phyloP scores from a whole-genome alignment of 768 basidiomycete species.

The Boletus rex-veris region DNA sequence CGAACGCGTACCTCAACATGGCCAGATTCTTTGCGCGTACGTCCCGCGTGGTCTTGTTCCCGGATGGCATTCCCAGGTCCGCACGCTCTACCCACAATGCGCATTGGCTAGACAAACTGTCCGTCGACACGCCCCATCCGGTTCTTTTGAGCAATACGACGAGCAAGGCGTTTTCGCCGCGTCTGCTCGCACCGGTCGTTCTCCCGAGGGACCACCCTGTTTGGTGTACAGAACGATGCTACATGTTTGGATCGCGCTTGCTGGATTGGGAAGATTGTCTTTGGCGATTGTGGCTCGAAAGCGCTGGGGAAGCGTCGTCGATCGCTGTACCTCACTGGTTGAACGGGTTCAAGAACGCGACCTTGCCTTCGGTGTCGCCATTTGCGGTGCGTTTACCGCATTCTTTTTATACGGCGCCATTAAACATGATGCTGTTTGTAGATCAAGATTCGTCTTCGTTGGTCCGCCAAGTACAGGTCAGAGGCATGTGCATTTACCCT shows the following conservation, averaged over 20 bases:
- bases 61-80: constrained; percentile 36
- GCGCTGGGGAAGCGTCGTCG: constrained; percentile 39
- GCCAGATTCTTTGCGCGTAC: constrained; percentile 58
- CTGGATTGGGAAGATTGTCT: constrained; percentile 64
- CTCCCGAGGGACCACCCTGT: constrained; percentile 41
- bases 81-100: constrained; percentile 17
- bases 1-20: constrained; percentile 58
- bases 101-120: constrained; percentile 15
- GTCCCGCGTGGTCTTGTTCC: constrained; percentile 47
- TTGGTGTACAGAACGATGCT: constrained; percentile 63
- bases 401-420: neutral
- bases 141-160: constrained; percentile 29
- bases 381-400: constrained; percentile 15
- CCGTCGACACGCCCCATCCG: constrained; percentile 16
- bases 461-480: constrained; percentile 46
- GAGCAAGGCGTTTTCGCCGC: constrained; percentile 37
- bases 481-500: constrained; percentile 52
- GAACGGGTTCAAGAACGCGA: constrained; percentile 7
- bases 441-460: constrained; percentile 41
- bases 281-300: constrained; percentile 61
- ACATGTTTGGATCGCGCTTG: constrained; percentile 41
- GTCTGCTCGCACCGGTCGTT: constrained; percentile 44
- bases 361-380: constrained; percentile 11
- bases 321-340: constrained; percentile 11
- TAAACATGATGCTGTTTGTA: constrained; percentile 14